These are phyloP conservation scores for Chrysoporthe cubensis DNA, from an alignment of 2,329 filamentous ascomycete genomes.

Conservation along the genomic window DNA sequence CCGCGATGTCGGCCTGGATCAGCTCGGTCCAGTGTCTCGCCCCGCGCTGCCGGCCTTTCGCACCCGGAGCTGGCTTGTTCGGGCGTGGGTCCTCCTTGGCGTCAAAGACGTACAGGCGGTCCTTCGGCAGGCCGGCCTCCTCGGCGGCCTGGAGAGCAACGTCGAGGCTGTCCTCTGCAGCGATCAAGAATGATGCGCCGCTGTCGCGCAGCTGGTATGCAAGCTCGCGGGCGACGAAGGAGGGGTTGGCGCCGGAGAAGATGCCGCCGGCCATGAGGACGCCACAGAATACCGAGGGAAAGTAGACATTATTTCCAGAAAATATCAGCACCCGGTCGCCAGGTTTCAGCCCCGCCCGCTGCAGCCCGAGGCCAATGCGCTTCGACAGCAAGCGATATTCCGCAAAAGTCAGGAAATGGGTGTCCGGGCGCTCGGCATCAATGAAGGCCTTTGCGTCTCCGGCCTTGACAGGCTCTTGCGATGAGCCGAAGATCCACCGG, in stretches of 20 bases:
- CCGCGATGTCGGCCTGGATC: conserved; percentile 49
- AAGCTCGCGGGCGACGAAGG: conserved; percentile 68
- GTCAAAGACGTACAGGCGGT: conserved; percentile 69
- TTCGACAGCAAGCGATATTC: conserved; percentile 73
- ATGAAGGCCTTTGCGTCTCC: conserved; percentile 54
- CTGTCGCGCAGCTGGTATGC: conserved; percentile 77
- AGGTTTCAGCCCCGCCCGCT: conserved; percentile 63
- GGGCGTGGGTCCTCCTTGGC: conserved; percentile 45
- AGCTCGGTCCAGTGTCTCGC: conserved; percentile 69
- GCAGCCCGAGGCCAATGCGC: conserved; percentile 71
- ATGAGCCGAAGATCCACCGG: conserved; percentile 59
- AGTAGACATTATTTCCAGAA: conserved; percentile 74
- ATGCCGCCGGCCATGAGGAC: conserved; percentile 77
- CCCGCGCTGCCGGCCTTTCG: conserved; percentile 36
- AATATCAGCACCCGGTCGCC: conserved; percentile 76
- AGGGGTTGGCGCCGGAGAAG: conserved; percentile 64
- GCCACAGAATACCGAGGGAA: conserved; percentile 71
- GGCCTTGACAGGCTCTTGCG: conserved; percentile 44
- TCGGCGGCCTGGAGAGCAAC: conserved; percentile 69
- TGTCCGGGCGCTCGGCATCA: conserved; percentile 69
- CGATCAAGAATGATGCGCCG: conserved; percentile 68
- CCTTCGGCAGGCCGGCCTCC: conserved; percentile 56
- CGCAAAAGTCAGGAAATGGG: conserved; percentile 65
- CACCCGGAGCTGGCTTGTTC: conserved; percentile 33
- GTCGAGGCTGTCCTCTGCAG: conserved; percentile 62